A percentile compares a stretch with the other conserved stretches of the same genome.
phyloP scores from a whole-genome alignment of 2,329 filamentous ascomycete species.

The Periglandula ipomoeae region DNA sequence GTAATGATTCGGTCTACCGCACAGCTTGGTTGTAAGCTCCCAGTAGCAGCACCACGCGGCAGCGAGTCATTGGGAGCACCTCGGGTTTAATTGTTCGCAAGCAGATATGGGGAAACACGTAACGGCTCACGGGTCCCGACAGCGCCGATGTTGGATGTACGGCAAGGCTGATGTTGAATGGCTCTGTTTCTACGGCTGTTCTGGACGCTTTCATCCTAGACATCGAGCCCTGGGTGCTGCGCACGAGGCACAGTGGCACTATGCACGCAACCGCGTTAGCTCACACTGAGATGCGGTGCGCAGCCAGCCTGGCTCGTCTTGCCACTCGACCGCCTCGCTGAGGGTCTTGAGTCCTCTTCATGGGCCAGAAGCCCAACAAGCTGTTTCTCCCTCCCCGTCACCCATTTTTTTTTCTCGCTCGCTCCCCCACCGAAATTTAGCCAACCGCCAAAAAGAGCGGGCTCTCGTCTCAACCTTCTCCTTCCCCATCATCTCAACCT shows the following conservation, averaged over 20 bases:
- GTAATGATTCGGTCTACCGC: no score
- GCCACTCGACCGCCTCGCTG: background rate
- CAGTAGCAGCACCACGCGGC: no score
- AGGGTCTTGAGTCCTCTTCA: background rate
- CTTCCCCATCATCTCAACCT: conserved; percentile 18
- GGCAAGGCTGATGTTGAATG: no score
- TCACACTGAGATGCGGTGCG: background rate
- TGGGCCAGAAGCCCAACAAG: conserved; percentile 20
- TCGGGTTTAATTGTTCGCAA: no score
- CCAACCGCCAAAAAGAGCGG: conserved; percentile 26
- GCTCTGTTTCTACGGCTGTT: background rate
- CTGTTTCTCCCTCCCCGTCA: conserved; percentile 14
- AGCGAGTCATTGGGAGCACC: no score
- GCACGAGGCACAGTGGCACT: background rate
- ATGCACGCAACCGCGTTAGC: background rate
- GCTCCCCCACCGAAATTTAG: conserved; percentile 31
- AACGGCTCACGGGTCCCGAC: no score
- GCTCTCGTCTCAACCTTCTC: conserved; percentile 22
- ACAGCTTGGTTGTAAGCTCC: no score
- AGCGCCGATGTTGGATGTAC: no score
- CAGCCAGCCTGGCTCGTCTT: background rate
- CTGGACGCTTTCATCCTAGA: background rate
- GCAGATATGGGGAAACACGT: background rate
- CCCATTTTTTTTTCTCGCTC: conserved; percentile 23
- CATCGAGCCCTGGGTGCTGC: background rate